These are phyloP conservation scores for Microdochium trichocladiopsis DNA, from an alignment of 2,329 filamentous ascomycete genomes.

Conservation along the genomic window DNA sequence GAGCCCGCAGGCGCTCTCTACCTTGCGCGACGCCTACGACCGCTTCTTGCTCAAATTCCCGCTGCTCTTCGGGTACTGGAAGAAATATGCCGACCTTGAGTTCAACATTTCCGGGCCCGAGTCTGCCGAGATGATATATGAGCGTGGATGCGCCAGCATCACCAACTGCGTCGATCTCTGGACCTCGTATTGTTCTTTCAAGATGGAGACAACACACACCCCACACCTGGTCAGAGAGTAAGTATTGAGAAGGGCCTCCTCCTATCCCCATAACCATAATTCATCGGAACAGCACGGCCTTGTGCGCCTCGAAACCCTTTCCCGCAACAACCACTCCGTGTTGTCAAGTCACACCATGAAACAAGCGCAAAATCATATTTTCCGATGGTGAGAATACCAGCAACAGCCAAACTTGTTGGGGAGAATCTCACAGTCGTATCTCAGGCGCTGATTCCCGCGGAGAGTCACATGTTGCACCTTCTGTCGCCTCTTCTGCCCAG, in stretches of 20 bases:
- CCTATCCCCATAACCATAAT: constrained; percentile 51
- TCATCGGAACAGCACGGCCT: constrained; percentile 28
- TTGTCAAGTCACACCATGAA: neutral
- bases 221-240: constrained; percentile 98
- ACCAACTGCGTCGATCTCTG: constrained; percentile 92
- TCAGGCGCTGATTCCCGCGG: constrained; percentile 15
- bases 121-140: constrained; percentile 96
- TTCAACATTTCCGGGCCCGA: constrained; percentile 96
- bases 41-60: constrained; percentile 92
- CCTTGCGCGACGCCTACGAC: constrained; percentile 83
- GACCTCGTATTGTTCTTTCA: constrained; percentile 97
- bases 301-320: constrained; percentile 10
- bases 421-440: constrained; percentile 1
- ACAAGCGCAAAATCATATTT: neutral
- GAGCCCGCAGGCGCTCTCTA: constrained; percentile 84
- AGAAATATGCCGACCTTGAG: constrained; percentile 96
- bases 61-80: constrained; percentile 97
- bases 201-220: constrained; percentile 94
- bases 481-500: constrained; percentile 62
- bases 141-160: constrained; percentile 89
- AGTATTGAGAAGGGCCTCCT: constrained; percentile 68
- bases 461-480: constrained; percentile 44
- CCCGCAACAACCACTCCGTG: neutral
- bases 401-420: constrained; percentile 33
- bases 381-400: constrained; percentile 66